Conservation (phyloP, 371 early-diverging fungal genomes). For the Neoconidiobolus thromboides region DNA sequence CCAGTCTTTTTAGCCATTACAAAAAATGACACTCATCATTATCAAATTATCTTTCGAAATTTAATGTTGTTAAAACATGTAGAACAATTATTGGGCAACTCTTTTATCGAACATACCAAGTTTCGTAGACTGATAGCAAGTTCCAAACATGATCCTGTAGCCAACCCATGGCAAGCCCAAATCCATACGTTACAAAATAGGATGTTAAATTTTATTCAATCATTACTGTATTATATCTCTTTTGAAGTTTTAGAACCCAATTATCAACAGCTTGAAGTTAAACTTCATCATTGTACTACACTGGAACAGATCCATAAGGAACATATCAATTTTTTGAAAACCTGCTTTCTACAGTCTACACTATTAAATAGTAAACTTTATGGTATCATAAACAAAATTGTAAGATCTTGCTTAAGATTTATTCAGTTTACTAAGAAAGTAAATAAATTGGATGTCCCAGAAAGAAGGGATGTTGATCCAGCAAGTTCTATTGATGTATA, state of each 20-base stretch:
- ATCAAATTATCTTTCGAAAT: constrained; percentile 79
- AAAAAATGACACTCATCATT: constrained; percentile 60
- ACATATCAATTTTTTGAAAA: constrained; percentile 69
- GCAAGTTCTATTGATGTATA: too few relatives aligned
- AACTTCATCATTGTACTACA: constrained; percentile 37
- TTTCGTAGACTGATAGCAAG: not conserved
- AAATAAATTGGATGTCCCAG: too few relatives aligned
- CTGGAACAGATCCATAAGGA: constrained; percentile 67
- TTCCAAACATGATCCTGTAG: constrained; percentile 20
- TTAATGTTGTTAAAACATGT: constrained; percentile 65
- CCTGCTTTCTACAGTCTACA: constrained; percentile 79
- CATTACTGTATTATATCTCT: constrained; percentile 64
- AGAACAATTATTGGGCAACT: constrained; percentile 49
- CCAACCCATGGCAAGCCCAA: constrained; percentile 24
- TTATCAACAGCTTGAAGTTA: constrained; percentile 43
- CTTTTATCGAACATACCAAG: constrained; percentile 45
- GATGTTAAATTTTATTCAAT: constrained; percentile 73
- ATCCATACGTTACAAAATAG: constrained; percentile 47
- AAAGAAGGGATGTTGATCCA: too few relatives aligned
- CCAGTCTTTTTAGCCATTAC: constrained; percentile 78
- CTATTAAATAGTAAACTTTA: constrained; percentile 53
- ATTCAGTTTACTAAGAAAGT: too few relatives aligned
- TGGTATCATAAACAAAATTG: too few relatives aligned
- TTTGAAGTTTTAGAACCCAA: constrained; percentile 82
- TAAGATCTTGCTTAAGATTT: too few relatives aligned